Evolutionary conservation across 352 stramenopile genomes (phyloP).

Genomic region (Phytophthora cryptogea): DNA sequence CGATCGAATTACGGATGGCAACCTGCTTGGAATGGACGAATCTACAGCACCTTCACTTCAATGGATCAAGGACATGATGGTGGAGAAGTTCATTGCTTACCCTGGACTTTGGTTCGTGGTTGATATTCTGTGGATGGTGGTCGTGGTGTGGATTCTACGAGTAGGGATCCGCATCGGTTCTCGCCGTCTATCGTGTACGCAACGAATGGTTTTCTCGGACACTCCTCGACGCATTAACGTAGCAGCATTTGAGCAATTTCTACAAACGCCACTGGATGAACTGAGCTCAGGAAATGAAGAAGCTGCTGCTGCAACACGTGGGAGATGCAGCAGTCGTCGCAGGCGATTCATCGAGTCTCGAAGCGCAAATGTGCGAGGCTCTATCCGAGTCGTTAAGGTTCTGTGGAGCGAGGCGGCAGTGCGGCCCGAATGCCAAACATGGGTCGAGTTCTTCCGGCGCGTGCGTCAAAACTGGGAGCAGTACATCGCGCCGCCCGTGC

Average conservation of each 20-base stretch:
- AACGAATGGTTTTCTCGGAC: constrained; percentile 43
- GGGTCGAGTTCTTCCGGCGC: constrained; percentile 22
- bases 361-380: constrained; percentile 41
- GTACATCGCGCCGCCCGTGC: constrained; percentile 45
- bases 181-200: constrained; percentile 38
- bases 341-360: constrained; percentile 76
- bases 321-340: constrained; percentile 14
- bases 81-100: constrained; percentile 41
- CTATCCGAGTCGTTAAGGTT: constrained; percentile 86
- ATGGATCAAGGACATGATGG: constrained; percentile 59
- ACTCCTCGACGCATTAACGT: constrained; percentile 59
- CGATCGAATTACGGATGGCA: constrained; percentile 94
- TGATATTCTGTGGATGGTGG: constrained; percentile 49
- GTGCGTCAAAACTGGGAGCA: constrained; percentile 36
- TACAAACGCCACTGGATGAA: constrained; percentile 30
- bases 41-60: constrained; percentile 44
- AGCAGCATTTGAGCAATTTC: constrained; percentile 55
- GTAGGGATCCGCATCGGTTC: constrained; percentile 45
- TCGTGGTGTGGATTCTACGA: constrained; percentile 43
- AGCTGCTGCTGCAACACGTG: neutral
- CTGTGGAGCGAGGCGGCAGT: constrained; percentile 82
- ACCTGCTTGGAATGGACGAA: constrained; percentile 78
- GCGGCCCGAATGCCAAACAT: constrained; percentile 36
- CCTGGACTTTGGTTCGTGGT: constrained; percentile 60
- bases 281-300: neutral